These are phyloP conservation scores for Tubosaeta sp. DNA, from an alignment of 768 basidiomycete genomes.

Conservation along the genomic window DNA sequence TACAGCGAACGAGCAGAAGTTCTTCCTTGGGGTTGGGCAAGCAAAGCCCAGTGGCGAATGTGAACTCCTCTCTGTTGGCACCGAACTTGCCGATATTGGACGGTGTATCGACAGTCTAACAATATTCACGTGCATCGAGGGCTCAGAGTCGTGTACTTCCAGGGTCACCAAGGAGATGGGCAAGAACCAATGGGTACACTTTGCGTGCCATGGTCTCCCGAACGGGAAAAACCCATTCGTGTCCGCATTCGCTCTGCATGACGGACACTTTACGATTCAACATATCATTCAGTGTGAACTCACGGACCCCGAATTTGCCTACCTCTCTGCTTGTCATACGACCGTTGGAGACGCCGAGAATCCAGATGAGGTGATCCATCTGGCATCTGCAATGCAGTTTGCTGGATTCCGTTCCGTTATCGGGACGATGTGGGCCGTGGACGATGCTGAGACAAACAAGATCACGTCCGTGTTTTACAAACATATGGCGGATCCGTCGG, in stretches of 20 bases:
- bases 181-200: constrained; percentile 14
- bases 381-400: neutral
- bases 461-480: neutral
- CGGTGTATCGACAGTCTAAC: neutral
- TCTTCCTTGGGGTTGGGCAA: constrained; percentile 1
- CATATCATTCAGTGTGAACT: constrained; percentile 3
- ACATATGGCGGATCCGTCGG: neutral
- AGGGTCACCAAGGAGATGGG: neutral
- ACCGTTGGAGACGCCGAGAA: constrained; percentile 17
- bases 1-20: neutral
- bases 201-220: constrained; percentile 20
- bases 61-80: constrained; percentile 1
- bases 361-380: constrained; percentile 4
- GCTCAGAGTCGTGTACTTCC: neutral
- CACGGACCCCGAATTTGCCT: constrained; percentile 4
- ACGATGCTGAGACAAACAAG: neutral
- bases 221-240: constrained; percentile 10
- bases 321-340: constrained; percentile 25
- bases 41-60: neutral
- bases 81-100: neutral
- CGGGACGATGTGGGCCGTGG: constrained; percentile 7
- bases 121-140: neutral
- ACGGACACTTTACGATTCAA: constrained; percentile 5
- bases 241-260: constrained; percentile 7
- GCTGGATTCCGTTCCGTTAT: constrained; percentile 7